These are phyloP conservation scores for Rhizoclosmatium globosum DNA, from an alignment of 192 early-diverging fungal species.

Conservation along the genomic window DNA sequence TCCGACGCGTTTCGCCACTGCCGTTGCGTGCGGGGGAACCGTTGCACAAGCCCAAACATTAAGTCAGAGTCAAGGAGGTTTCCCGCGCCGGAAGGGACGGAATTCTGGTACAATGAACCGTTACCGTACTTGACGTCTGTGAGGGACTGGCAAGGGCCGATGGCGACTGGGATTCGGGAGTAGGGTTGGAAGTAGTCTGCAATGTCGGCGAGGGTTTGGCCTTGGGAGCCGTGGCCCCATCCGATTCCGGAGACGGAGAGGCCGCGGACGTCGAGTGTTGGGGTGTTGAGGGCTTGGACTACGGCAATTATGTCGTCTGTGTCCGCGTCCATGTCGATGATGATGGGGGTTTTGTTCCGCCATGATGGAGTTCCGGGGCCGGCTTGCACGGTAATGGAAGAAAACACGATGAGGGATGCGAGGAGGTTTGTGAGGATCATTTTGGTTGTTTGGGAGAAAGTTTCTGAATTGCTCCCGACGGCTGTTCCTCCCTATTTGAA, in stretches of 20 bases:
- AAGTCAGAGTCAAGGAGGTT: not conserved
- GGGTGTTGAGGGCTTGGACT: not conserved
- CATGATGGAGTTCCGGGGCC: too few species aligned
- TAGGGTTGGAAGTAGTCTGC: not conserved
- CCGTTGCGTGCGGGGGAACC: not conserved
- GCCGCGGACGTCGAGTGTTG: not conserved
- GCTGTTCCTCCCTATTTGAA: too few species aligned
- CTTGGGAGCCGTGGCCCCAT: not conserved
- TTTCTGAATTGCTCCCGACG: too few species aligned
- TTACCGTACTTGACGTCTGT: not conserved
- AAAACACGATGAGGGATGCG: too few species aligned
- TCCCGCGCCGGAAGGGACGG: not conserved
- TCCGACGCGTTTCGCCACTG: not conserved
- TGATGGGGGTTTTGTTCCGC: not conserved
- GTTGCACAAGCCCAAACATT: not conserved
- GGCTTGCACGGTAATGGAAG: too few species aligned
- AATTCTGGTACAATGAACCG: not conserved
- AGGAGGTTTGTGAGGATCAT: too few species aligned
- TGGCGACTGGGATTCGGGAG: not conserved
- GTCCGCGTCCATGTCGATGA: not conserved
- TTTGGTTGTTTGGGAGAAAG: too few species aligned
- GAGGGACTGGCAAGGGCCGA: not conserved
- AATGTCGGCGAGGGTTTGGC: not conserved
- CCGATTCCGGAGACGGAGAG: not conserved
- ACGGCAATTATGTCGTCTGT: not conserved